These are phyloP conservation scores for Eucalyptus camaldulensis DNA, from an alignment of 345 rosid species.

Conservation along the genomic window DNA sequence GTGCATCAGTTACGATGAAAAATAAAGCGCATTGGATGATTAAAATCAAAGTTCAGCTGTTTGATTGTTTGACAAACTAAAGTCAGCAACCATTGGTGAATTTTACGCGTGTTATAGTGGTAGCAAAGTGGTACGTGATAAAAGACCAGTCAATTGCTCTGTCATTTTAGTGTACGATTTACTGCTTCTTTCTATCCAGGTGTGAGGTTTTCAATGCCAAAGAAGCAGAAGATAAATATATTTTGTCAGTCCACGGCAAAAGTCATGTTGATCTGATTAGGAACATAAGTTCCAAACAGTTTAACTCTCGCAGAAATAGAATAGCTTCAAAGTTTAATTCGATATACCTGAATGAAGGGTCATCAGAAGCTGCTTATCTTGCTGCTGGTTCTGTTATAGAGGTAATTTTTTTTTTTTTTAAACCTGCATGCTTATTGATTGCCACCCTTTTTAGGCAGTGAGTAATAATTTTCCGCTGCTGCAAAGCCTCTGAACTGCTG, in stretches of 20 bases:
- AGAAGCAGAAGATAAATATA: conserved; percentile 47
- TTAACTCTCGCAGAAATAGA: conserved; percentile 25
- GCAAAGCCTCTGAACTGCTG: background rate
- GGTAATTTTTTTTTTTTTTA: conserved; percentile 12
- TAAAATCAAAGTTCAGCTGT: background rate
- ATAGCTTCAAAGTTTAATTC: conserved; percentile 57
- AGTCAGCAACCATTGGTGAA: background rate
- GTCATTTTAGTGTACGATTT: background rate
- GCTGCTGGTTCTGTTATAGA: conserved; percentile 88
- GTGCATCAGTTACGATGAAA: background rate
- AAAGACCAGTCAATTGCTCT: background rate
- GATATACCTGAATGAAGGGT: conserved; percentile 68
- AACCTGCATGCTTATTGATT: background rate
- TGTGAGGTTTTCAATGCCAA: conserved; percentile 61
- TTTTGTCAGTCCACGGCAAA: conserved; percentile 47
- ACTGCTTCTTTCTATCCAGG: conserved; percentile 15
- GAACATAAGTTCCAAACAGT: conserved; percentile 49
- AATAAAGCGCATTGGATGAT: background rate
- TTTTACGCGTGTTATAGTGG: background rate
- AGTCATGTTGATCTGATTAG: conserved; percentile 45
- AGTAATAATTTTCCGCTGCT: background rate
- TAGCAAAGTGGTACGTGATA: background rate
- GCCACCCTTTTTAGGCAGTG: background rate
- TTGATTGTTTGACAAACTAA: background rate
- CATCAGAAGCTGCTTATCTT: conserved; percentile 75